Evolutionary conservation across 352 stramenopile genomes (phyloP).

Genomic region (Sclerospora graminicola): DNA sequence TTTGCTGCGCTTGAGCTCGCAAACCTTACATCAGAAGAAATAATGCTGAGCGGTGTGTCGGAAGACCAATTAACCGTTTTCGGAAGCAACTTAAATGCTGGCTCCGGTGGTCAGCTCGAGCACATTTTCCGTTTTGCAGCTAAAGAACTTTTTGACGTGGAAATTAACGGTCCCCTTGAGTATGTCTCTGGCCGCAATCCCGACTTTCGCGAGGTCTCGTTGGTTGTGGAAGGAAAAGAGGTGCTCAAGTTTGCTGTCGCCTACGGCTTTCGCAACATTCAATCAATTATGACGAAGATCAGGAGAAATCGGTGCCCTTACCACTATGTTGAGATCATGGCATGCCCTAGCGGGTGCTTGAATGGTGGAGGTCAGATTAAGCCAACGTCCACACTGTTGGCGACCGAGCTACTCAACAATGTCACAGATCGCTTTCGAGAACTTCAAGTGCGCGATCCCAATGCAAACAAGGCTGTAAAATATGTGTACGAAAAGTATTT

Average conservation of each 20-base stretch:
- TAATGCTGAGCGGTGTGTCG: constrained; percentile 59
- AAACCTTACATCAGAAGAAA: constrained; percentile 49
- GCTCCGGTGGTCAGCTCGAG: constrained; percentile 86
- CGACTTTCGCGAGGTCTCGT: constrained; percentile 79
- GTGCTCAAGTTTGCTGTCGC: constrained; percentile 90
- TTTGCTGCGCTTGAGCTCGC: constrained; percentile 58
- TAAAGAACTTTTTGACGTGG: constrained; percentile 84
- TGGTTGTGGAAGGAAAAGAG: constrained; percentile 64
- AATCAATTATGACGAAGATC: constrained; percentile 90
- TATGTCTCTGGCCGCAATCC: constrained; percentile 85
- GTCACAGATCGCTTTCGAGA: constrained; percentile 62
- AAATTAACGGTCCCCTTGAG: constrained; percentile 69
- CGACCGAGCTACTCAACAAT: constrained; percentile 46
- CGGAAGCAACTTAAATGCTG: constrained; percentile 48
- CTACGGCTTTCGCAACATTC: constrained; percentile 97
- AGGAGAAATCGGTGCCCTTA: constrained; percentile 85
- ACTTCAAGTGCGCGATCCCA: constrained; percentile 39
- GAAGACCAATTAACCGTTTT: constrained; percentile 41
- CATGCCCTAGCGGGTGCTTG: constrained; percentile 94
- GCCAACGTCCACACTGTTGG: constrained; percentile 43
- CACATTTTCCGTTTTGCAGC: constrained; percentile 88
- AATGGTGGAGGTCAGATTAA: constrained; percentile 95
- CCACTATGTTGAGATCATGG: constrained; percentile 98
- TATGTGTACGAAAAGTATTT: constrained; percentile 82
- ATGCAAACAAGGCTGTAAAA: constrained; percentile 61